Percentiles rank a stretch among this genome's conserved stretches.
phyloP scores from a whole-genome alignment of 805 yeast genomes.

The Lipomyces anomalus region DNA sequence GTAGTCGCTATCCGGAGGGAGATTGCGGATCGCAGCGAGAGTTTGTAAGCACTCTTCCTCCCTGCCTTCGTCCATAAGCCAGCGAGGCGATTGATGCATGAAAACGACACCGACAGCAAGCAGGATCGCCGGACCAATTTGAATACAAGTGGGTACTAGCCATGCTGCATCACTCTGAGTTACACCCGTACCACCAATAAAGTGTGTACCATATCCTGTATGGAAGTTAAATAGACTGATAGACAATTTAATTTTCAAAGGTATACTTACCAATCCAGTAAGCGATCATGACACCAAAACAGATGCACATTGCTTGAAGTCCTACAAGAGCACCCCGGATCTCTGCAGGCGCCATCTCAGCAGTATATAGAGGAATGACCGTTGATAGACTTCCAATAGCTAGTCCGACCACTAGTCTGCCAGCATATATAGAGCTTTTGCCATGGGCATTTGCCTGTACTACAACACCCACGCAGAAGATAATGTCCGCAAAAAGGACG shows the following conservation, averaged over 20 bases:
- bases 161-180: constrained; percentile 32
- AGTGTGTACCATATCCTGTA: neutral
- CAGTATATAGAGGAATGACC: constrained; percentile 38
- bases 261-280: constrained; percentile 37
- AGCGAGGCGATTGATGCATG: constrained; percentile 51
- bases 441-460: constrained; percentile 14
- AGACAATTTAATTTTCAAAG: constrained; percentile 14
- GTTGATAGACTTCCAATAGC: constrained; percentile 50
- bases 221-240: neutral
- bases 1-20: constrained; percentile 14
- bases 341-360: constrained; percentile 25
- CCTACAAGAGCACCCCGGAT: constrained; percentile 23
- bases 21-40: constrained; percentile 24
- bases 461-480: constrained; percentile 8
- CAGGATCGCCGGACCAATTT: constrained; percentile 44
- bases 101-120: constrained; percentile 38
- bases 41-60: constrained; percentile 27
- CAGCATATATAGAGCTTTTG: constrained; percentile 36
- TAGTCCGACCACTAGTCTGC: constrained; percentile 47
- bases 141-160: constrained; percentile 46
- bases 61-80: constrained; percentile 32
- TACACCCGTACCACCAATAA: constrained; percentile 35
- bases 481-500: constrained; percentile 6
- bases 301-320: constrained; percentile 26
- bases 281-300: constrained; percentile 29